Evolutionary conservation across 768 basidiomycete genomes (phyloP), one percentile per base, ranked within the genome.

Genomic region (Hericium alpestre): DNA sequence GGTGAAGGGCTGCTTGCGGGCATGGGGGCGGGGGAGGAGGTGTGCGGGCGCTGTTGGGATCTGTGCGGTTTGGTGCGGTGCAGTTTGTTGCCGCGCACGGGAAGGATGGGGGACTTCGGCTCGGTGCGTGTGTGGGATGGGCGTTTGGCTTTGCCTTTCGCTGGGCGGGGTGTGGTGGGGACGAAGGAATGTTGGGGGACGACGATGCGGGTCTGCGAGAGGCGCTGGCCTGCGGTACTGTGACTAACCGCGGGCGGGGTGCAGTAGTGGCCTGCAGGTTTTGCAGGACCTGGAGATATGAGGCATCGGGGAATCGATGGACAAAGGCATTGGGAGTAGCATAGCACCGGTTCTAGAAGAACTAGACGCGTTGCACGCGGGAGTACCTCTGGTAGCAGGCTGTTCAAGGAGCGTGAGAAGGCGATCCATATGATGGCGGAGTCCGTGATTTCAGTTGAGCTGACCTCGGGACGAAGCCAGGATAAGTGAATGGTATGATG

Each of bases 131-230:
- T 32, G 8, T 32, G 32, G 32, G 32, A 32, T 10, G 32, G 4
- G 32, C 32, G 32, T 32, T 32, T 32, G 32, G 8, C 8, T 32
- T 32, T 32, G 32, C 7, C 55, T 18, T 10, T 54, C 38, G 16
- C 15, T 18, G 25, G 59, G 20, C 7, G 50, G 41, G 41, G 20
- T 38, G 52, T 49, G 56, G 51, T 46, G 48, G 58, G n/a, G 64
- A 63, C 22, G 38, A 37, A 9, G 51, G 23, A 23, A 23, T 58
- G 50, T 55, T 58, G 8, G 32, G 32, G 32, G 32, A 32, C 2
- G 54, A 37, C 9, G 23, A 13, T 8, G 49, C 13, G 4, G 50
- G 16, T 46, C 20, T 46, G n/a, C 16, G 43, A 18, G 20, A 20
- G 15, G 11, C 16, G 9, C 20, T 46, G 43, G 1, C 20, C 18